These are phyloP conservation scores for Cystobasidiaceae sp. DNA, from an alignment of 1,284 basidiomycete genomes.

Conservation along the genomic window DNA sequence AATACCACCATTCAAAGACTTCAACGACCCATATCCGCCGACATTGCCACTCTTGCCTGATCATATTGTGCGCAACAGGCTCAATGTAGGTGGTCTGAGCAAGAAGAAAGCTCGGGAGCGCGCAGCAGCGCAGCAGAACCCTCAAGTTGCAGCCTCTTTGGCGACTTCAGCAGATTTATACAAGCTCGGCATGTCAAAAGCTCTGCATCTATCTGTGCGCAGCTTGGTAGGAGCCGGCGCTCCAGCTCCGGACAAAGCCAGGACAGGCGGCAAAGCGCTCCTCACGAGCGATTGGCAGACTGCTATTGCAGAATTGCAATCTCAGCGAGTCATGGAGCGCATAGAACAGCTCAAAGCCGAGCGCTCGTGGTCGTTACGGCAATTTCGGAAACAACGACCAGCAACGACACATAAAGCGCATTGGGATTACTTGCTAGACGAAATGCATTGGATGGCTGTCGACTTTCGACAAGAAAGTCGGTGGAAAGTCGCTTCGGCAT, in stretches of 20 bases:
- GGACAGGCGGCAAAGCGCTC: slow-evolving; percentile 30
- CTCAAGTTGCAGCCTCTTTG: slow-evolving; percentile 21
- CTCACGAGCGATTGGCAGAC: slow-evolving; percentile 41
- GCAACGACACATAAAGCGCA: slow-evolving; percentile 78
- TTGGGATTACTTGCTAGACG: slow-evolving; percentile 94
- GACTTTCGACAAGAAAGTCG: slow-evolving; percentile 90
- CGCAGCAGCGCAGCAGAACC: slow-evolving; percentile 1
- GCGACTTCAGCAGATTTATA: slow-evolving; percentile 36
- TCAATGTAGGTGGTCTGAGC: slow-evolving; percentile 34
- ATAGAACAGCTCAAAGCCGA: slow-evolving; percentile 78
- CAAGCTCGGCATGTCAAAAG: slow-evolving; percentile 38
- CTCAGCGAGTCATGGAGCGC: slow-evolving; percentile 53
- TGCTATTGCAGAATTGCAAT: slow-evolving; percentile 36
- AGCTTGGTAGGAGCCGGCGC: slow-evolving; percentile 39
- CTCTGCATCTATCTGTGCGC: slow-evolving; percentile 37
- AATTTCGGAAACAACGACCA: slow-evolving; percentile 87
- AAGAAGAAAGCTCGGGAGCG: slow-evolving; percentile 38
- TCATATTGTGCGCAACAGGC: slow-evolving; percentile 33
- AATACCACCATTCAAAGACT: background rate
- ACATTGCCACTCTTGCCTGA: slow-evolving; percentile 34
- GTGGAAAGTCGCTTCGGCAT: slow-evolving; percentile 86
- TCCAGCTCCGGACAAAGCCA: slow-evolving; percentile 32
- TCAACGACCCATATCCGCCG: slow-evolving; percentile 23
- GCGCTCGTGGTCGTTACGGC: slow-evolving; percentile 85
- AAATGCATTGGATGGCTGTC: slow-evolving; percentile 97